phyloP scores from a whole-genome alignment of 805 yeast genomes.

The Sungouiella blattae region DNA sequence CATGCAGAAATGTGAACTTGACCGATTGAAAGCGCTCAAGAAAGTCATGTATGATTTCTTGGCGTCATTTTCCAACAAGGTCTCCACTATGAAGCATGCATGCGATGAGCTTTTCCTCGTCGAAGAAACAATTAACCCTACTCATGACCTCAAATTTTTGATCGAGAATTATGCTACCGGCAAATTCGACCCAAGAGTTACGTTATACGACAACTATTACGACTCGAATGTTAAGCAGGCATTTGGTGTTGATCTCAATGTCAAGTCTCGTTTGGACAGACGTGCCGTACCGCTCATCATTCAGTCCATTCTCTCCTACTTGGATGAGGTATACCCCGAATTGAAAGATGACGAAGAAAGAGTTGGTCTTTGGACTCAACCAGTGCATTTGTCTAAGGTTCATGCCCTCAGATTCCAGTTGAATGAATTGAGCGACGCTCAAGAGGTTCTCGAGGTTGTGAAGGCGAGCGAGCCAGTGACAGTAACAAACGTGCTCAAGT shows the following conservation, averaged over 20 bases:
- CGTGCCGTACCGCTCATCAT: constrained; percentile 69
- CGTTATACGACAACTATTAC: constrained; percentile 76
- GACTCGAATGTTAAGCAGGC: constrained; percentile 63
- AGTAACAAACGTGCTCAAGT: constrained; percentile 64
- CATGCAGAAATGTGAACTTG: constrained; percentile 80
- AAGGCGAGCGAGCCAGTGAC: constrained; percentile 48
- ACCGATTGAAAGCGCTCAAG: constrained; percentile 71
- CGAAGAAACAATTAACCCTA: constrained; percentile 72
- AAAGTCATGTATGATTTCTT: constrained; percentile 72
- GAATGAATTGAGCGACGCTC: constrained; percentile 33
- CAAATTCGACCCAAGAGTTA: constrained; percentile 65
- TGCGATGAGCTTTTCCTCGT: constrained; percentile 59
- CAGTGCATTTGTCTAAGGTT: constrained; percentile 56
- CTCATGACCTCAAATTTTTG: constrained; percentile 61
- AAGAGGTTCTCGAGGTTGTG: constrained; percentile 31
- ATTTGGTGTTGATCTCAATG: constrained; percentile 75
- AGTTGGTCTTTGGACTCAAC: constrained; percentile 63
- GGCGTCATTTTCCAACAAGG: constrained; percentile 59
- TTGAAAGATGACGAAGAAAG: constrained; percentile 66
- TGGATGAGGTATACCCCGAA: constrained; percentile 71
- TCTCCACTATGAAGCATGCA: constrained; percentile 53
- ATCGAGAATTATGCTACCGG: constrained; percentile 73
- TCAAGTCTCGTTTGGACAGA: constrained; percentile 66
- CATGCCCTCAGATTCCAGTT: constrained; percentile 59
- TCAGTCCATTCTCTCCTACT: constrained; percentile 56